phyloP scores from a whole-genome alignment of 2,329 filamentous ascomycete genomes.

The Gnomoniopsis sp. region DNA sequence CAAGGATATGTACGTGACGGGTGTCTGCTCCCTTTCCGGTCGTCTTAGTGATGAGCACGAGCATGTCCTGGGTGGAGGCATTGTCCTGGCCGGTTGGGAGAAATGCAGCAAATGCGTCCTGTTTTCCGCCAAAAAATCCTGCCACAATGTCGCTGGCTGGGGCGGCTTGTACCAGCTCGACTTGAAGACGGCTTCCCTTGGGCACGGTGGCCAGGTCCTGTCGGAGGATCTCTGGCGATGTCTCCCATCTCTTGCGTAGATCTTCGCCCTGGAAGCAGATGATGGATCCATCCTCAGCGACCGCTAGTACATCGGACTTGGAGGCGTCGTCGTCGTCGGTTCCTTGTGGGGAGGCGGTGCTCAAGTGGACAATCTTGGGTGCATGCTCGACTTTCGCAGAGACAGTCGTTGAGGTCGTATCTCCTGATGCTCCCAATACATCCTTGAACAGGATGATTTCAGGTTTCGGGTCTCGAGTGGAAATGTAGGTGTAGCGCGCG shows the following conservation, averaged over 20 bases:
- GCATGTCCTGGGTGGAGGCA: conserved; percentile 47
- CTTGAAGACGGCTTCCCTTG: conserved; percentile 32
- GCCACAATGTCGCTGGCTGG: conserved; percentile 46
- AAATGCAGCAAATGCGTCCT: conserved; percentile 50
- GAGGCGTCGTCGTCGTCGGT: conserved; percentile 24
- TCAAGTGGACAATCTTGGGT: conserved; percentile 40
- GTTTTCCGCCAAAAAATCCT: conserved; percentile 53
- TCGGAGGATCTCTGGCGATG: conserved; percentile 38
- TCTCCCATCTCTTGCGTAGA: conserved; percentile 45
- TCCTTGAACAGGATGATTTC: conserved; percentile 61
- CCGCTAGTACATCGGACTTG: conserved; percentile 47
- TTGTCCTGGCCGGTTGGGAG: conserved; percentile 42
- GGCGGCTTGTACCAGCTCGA: conserved; percentile 48
- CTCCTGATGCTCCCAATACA: conserved; percentile 45
- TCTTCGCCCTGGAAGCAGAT: conserved; percentile 57
- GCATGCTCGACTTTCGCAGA: conserved; percentile 40
- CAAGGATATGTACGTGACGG: conserved; percentile 34
- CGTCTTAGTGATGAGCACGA: conserved; percentile 48
- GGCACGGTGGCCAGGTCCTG: conserved; percentile 34
- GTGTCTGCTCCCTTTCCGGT: conserved; percentile 23
- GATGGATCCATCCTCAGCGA: conserved; percentile 60
- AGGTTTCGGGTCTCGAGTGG: conserved; percentile 46
- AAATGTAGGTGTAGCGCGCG: conserved; percentile 59
- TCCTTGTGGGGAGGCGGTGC: conserved; percentile 27
- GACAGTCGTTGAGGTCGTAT: conserved; percentile 48